phyloP scores from a whole-genome alignment of 2,329 filamentous ascomycete species.

The Epichloe bromicola region DNA sequence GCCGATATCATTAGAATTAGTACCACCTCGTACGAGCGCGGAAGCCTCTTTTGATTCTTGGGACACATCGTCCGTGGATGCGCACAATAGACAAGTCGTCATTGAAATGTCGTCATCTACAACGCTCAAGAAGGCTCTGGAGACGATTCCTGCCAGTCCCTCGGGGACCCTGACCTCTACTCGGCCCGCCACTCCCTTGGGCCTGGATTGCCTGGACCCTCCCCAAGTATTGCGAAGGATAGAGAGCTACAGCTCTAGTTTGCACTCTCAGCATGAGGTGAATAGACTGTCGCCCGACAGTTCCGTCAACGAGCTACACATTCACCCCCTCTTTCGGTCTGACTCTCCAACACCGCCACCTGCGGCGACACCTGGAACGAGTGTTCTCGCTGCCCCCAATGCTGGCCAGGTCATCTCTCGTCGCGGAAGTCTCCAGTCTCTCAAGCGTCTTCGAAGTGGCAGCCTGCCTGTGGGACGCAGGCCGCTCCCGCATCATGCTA shows the following conservation, averaged over 20 bases:
- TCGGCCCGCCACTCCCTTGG: conserved; percentile 39
- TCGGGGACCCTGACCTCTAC: conserved; percentile 52
- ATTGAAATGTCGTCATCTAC: conserved; percentile 34
- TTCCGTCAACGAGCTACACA: conserved; percentile 47
- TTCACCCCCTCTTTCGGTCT: conserved; percentile 65
- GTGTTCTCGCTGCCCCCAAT: conserved; percentile 56
- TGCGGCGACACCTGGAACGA: conserved; percentile 52
- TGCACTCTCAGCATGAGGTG: conserved; percentile 18
- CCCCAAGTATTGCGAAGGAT: conserved; percentile 32
- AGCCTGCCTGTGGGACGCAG: conserved; percentile 34
- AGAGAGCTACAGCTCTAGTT: conserved; percentile 37
- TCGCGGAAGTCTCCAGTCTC: conserved; percentile 34
- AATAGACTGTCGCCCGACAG: conserved; percentile 10
- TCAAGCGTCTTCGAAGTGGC: conserved; percentile 42
- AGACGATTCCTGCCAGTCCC: conserved; percentile 58
- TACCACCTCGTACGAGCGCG: conserved; percentile 20
- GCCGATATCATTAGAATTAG: conserved; percentile 35
- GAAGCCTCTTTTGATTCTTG: conserved; percentile 63
- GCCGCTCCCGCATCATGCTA: conserved; percentile 36
- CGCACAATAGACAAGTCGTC: conserved; percentile 45
- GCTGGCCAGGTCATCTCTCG: conserved; percentile 51
- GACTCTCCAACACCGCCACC: conserved; percentile 58
- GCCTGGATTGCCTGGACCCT: conserved; percentile 33
- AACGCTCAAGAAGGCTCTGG: conserved; percentile 41
- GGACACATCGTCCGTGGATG: conserved; percentile 58